Conservation (phyloP, 2,329 filamentous ascomycete species). For the Karstenula rhodostoma region DNA sequence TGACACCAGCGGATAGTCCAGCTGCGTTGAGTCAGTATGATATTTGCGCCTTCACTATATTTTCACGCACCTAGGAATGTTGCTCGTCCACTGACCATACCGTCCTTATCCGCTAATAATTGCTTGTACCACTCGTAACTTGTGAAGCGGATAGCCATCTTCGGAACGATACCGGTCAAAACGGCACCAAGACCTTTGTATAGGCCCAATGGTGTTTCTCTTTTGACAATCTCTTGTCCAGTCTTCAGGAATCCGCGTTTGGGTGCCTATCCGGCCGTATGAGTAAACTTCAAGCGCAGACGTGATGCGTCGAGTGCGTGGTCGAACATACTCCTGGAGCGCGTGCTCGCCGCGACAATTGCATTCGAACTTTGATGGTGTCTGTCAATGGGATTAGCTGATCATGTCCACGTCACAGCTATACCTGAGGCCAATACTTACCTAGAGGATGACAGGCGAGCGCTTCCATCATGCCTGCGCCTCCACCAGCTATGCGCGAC, state of each 20-base stretch:
- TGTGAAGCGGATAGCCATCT: slow-evolving; percentile 99
- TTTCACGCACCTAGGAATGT: slow-evolving; percentile 73
- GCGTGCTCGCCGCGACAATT: slow-evolving; percentile 86
- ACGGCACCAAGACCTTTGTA: slow-evolving; percentile 99
- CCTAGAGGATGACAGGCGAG: slow-evolving; percentile 93
- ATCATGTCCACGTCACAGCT: not conserved
- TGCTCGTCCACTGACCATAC: slow-evolving; percentile 71
- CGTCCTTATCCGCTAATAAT: slow-evolving; percentile 72
- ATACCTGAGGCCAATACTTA: slow-evolving; percentile 57
- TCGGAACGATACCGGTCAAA: slow-evolving; percentile 93
- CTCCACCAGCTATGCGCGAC: slow-evolving; percentile 78
- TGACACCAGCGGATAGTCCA: slow-evolving; percentile 90
- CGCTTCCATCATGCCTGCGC: slow-evolving; percentile 99
- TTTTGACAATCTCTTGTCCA: slow-evolving; percentile 83
- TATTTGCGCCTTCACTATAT: not conserved
- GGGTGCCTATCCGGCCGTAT: slow-evolving; percentile 60
- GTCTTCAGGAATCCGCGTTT: slow-evolving; percentile 88
- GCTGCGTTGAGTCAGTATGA: slow-evolving; percentile 59
- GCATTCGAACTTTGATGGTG: slow-evolving; percentile 99
- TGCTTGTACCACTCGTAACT: slow-evolving; percentile 97
- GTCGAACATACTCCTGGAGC: slow-evolving; percentile 72
- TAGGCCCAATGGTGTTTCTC: slow-evolving; percentile 89
- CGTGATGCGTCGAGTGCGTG: not conserved
- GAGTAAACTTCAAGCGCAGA: slow-evolving; percentile 1
- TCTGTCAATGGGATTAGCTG: slow-evolving; percentile 61